A percentile compares a stretch with the other conserved stretches of the same genome.
These are phyloP conservation scores for Phytophthora litchii DNA, from an alignment of 352 stramenopile species.

Conservation along the genomic window DNA sequence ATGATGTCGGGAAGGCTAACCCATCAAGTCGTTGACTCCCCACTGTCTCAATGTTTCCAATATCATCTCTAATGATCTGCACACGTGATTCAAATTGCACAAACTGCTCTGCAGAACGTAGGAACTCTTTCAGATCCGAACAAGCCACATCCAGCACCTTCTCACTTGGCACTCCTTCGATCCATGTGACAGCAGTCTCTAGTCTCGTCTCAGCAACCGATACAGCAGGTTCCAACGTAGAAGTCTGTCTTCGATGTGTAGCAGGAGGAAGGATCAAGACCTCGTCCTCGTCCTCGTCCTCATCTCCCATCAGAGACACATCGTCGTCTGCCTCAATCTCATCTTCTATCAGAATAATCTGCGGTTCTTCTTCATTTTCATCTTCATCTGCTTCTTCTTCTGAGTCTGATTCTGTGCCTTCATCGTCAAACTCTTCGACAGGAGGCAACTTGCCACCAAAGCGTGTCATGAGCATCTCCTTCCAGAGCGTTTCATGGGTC, in stretches of 20 bases:
- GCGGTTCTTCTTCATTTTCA: slow-evolving; percentile 18
- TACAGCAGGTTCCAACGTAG: background rate
- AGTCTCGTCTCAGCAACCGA: slow-evolving; percentile 8
- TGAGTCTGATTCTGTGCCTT: slow-evolving; percentile 6
- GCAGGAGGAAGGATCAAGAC: slow-evolving; percentile 1
- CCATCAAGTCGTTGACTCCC: slow-evolving; percentile 33
- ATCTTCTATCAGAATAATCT: slow-evolving; percentile 27
- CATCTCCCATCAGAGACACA: slow-evolving; percentile 26
- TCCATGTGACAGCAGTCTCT: slow-evolving; percentile 5
- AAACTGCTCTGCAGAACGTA: slow-evolving; percentile 40
- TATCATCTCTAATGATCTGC: slow-evolving; percentile 47
- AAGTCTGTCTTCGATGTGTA: too few species aligned
- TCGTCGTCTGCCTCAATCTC: slow-evolving; percentile 27
- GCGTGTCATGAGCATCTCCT: slow-evolving; percentile 19
- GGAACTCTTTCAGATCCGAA: slow-evolving; percentile 32
- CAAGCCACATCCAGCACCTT: slow-evolving; percentile 37
- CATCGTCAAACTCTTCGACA: slow-evolving; percentile 31
- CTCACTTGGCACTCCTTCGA: slow-evolving; percentile 24
- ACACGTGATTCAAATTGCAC: slow-evolving; percentile 44
- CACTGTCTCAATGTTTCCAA: slow-evolving; percentile 40
- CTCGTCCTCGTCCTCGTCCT: slow-evolving; percentile 21
- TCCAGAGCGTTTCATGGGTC: slow-evolving; percentile 32
- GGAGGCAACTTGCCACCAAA: slow-evolving; percentile 33
- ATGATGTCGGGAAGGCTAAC: slow-evolving; percentile 40
- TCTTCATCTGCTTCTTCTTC: slow-evolving; percentile 28